Evolutionary conservation across 2,329 filamentous ascomycete genomes (phyloP).

Genomic region (Trichoderma koningii): DNA sequence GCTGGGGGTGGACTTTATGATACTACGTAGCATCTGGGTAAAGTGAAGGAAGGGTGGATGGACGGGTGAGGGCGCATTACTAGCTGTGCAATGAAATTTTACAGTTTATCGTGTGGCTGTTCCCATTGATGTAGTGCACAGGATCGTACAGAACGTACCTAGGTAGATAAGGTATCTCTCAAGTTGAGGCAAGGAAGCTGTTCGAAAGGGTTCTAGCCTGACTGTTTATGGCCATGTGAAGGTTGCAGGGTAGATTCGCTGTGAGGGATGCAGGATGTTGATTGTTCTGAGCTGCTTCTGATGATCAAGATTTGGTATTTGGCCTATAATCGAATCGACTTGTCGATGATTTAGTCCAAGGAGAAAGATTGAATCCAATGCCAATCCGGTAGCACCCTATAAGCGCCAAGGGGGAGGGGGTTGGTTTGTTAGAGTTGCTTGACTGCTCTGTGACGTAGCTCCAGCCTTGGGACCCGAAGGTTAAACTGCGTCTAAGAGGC

Average conservation of each 20-base stretch:
- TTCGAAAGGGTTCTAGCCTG: not conserved
- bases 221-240: not conserved
- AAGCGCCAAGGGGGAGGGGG: no score
- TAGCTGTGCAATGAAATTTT: constrained; percentile 3
- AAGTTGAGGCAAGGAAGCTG: not conserved
- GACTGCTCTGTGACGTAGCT: not conserved
- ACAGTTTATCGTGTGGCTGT: not conserved
- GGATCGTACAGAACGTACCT: not conserved
- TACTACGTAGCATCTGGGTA: not conserved
- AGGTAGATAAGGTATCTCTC: not conserved
- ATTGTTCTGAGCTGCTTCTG: no score
- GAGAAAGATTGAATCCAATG: no score
- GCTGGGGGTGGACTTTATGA: not conserved
- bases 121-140: not conserved
- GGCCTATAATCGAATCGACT: no score
- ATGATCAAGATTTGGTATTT: no score
- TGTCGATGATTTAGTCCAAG: no score
- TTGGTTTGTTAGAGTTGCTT: no score
- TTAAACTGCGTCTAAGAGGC: not conserved
- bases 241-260: constrained; percentile 3
- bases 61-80: constrained; percentile 3
- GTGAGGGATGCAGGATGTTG: not conserved
- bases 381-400: no score
- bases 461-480: not conserved
- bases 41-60: not conserved